Percentiles rank a stretch among this genome's conserved stretches.
phyloP scores from a whole-genome alignment of 2,329 filamentous ascomycete species.

The Phaeosphaeriaceae sp. region DNA sequence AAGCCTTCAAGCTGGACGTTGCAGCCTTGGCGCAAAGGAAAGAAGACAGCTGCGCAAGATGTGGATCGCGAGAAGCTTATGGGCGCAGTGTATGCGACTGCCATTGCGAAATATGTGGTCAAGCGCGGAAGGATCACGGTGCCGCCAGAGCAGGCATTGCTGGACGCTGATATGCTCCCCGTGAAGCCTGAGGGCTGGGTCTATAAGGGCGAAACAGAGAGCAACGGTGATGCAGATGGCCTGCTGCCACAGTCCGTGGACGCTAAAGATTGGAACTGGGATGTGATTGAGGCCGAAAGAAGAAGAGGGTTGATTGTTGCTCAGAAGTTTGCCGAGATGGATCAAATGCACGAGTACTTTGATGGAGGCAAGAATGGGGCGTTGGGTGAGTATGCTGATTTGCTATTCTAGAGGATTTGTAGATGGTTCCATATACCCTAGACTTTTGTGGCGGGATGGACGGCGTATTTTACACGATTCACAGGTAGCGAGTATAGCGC shows the following conservation, averaged over 20 bases:
- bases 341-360: constrained; percentile 61
- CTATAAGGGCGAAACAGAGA: constrained; percentile 21
- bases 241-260: constrained; percentile 39
- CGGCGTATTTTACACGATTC: not conserved
- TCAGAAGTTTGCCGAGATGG: constrained; percentile 61
- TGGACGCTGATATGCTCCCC: constrained; percentile 76
- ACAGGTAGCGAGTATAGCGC: not conserved
- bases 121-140: constrained; percentile 75
- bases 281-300: constrained; percentile 65
- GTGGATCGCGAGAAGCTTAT: constrained; percentile 45
- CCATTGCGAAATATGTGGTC: constrained; percentile 58
- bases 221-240: constrained; percentile 14
- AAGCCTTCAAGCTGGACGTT: constrained; percentile 51
- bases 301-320: constrained; percentile 62
- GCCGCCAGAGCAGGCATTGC: constrained; percentile 77
- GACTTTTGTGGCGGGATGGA: not conserved
- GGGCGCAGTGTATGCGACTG: constrained; percentile 57
- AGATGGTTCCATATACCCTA: constrained; percentile 7
- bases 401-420: constrained; percentile 30
- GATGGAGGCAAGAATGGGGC: constrained; percentile 51
- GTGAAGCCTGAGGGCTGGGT: constrained; percentile 67
- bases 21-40: constrained; percentile 54
- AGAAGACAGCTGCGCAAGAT: constrained; percentile 19
- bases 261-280: constrained; percentile 63
- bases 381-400: constrained; percentile 53